phyloP scores from a whole-genome alignment of 2,329 filamentous ascomycete genomes.

The Periconia digitata region DNA sequence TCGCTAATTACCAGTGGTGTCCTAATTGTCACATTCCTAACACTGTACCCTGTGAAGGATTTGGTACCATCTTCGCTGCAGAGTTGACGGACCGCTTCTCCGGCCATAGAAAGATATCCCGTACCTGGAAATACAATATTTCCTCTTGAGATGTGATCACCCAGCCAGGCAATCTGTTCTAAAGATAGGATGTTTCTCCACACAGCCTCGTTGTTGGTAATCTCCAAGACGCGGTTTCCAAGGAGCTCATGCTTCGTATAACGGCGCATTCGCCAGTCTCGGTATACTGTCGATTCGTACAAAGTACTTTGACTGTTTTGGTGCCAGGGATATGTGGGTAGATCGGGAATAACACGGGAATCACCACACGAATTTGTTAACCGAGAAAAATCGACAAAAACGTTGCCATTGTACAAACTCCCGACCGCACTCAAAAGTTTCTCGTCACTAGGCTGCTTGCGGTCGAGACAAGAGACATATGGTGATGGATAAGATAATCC shows the following conservation, averaged over 20 bases:
- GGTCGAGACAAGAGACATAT: conserved; percentile 7
- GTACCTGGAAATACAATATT: conserved; percentile 49
- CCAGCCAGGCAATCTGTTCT: conserved; percentile 47
- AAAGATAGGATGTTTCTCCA: conserved; percentile 32
- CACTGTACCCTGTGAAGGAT: not conserved
- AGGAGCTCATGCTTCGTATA: conserved; percentile 14
- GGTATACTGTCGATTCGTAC: conserved; percentile 14
- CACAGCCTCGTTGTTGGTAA: conserved; percentile 3
- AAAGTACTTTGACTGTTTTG: conserved; percentile 16
- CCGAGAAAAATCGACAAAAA: conserved; percentile 7
- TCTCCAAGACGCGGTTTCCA: conserved; percentile 2
- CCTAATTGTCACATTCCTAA: conserved; percentile 11
- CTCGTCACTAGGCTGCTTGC: conserved; percentile 1
- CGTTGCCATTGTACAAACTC: conserved; percentile 5
- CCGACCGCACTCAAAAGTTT: conserved; percentile 11
- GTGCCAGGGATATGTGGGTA: conserved; percentile 20
- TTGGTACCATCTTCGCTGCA: no score
- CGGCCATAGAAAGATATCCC: conserved; percentile 47
- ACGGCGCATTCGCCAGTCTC: conserved; percentile 5
- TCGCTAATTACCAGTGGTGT: conserved; percentile 10
- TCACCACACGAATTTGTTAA: not conserved
- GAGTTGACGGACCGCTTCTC: conserved; percentile 29
- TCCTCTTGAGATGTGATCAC: conserved; percentile 46
- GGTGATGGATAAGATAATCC: not conserved
- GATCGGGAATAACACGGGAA: not conserved